A percentile compares a stretch with the other conserved stretches of the same genome.
Evolutionary conservation across 345 rosid genomes (phyloP).

Genomic region (Brassica rapa): DNA sequence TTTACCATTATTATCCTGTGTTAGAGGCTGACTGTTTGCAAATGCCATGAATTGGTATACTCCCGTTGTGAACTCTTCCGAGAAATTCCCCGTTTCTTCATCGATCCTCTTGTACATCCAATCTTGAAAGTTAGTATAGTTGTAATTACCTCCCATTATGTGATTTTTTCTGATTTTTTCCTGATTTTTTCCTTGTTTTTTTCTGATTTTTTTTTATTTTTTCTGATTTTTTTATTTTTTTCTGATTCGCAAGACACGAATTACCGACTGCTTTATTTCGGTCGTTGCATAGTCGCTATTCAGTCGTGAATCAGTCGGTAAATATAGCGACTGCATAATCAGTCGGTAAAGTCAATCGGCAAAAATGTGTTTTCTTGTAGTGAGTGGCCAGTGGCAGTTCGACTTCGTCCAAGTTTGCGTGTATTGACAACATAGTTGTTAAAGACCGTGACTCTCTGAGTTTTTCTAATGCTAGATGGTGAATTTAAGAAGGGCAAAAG

Average conservation of each 20-base stretch:
- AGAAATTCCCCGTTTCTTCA: background rate
- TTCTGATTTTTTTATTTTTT: too few species aligned
- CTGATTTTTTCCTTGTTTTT: too few species aligned
- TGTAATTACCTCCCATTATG: background rate
- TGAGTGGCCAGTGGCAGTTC: background rate
- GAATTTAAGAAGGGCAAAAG: too few species aligned
- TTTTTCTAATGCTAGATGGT: too few species aligned
- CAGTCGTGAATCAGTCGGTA: background rate
- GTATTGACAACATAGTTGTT: too few species aligned
- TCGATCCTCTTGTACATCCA: too few species aligned
- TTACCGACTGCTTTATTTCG: background rate
- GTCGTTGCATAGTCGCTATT: background rate
- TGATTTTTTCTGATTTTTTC: too few species aligned
- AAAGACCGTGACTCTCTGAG: too few species aligned
- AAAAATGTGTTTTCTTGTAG: background rate
- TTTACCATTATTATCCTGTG: background rate
- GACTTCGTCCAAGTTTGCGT: too few species aligned
- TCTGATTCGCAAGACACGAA: too few species aligned
- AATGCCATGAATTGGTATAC: background rate
- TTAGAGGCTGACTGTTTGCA: background rate
- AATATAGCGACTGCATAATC: background rate
- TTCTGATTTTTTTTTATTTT: too few species aligned
- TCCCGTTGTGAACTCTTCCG: background rate
- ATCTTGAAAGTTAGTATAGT: too few species aligned
- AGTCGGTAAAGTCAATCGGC: background rate